Evolutionary conservation across 106 monocot species (phyloP).

Genomic region (Ottelia alismoides): DNA sequence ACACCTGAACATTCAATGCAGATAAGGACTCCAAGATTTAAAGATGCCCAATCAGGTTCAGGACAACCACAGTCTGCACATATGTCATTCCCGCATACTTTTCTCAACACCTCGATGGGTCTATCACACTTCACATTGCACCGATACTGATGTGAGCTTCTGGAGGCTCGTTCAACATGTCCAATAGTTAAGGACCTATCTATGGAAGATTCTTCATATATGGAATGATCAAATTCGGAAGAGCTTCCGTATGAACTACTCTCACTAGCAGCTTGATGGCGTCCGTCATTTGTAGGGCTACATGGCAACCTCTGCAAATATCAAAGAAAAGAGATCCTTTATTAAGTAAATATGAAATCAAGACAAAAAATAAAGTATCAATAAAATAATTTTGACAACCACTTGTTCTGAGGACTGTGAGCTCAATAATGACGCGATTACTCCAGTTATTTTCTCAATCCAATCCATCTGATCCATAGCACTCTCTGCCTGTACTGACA

Average conservation of each 20-base stretch:
- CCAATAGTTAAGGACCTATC: conserved; percentile 51
- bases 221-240: conserved; percentile 52
- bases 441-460: conserved; percentile 99
- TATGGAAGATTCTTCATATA: conserved; percentile 35
- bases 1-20: conserved; percentile 99
- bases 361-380: neutral
- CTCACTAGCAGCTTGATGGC: conserved; percentile 34
- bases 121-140: conserved; percentile 52
- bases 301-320: conserved; percentile 34
- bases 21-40: conserved; percentile 95
- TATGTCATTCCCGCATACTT: conserved; percentile 69
- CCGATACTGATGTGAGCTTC: conserved; percentile 43
- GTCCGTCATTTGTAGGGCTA: conserved; percentile 39
- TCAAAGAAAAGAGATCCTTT: neutral
- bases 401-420: conserved; percentile 96
- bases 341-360: neutral
- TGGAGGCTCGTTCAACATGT: conserved; percentile 32
- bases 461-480: conserved; percentile 99
- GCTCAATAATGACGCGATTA: conserved; percentile 92
- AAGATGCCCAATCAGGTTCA: conserved; percentile 95
- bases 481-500: conserved; percentile 96
- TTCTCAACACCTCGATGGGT: conserved; percentile 68
- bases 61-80: conserved; percentile 93
- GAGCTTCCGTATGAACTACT: conserved; percentile 79
- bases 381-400: conserved; percentile 4